Evolutionary conservation across 1,284 basidiomycete genomes (phyloP), one percentile per base, ranked within the genome.

Genomic region (Austroboletus rostrupii): DNA sequence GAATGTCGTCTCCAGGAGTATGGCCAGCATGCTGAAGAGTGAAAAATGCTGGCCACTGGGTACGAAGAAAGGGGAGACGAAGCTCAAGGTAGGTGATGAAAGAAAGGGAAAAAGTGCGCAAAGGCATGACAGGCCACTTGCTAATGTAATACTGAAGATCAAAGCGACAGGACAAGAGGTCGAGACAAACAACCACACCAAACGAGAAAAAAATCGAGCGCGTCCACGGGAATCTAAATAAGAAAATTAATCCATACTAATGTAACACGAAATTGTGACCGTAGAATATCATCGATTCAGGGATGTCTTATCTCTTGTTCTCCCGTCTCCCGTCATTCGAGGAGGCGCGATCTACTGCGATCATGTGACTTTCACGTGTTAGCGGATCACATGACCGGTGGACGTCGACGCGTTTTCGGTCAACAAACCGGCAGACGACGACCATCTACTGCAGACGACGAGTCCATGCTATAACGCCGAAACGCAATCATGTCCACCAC

Each of bases 401-500:
- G 23, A 26, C 6, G 4, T 26, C 12, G 23, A 45, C 61, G 50
- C 52, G 51, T 16, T 20, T 38, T 7, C 17, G 14, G 37, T 59
- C 55, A 60, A 61, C 53, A 38, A 53, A 52, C 16, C 8, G 21
- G 10, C 13, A 10, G 37, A 26, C 16, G 5, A 32, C 43, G 32
- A 44, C 49, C 49, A 41, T n/a, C 28, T 37, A 45, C 41, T 17
- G 45, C 36, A 23, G 7, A 26, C 35, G 38, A 39, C 29, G 26
- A 37, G 14, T 47, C 19, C 28, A 54, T 55, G 53, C 26, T 10
- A 39, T 47, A 43, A 28, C 23, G 32, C 33, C 42, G 29, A 44
- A 33, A 46, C 47, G 16, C 17, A 21, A 52, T 31, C 19, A 81
- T 80, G 83, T 78, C 81, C 36, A 81, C 80, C 7, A 86, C 84